phyloP scores from a whole-genome alignment of 2,329 filamentous ascomycete genomes.

The Aspergillus tamarii region DNA sequence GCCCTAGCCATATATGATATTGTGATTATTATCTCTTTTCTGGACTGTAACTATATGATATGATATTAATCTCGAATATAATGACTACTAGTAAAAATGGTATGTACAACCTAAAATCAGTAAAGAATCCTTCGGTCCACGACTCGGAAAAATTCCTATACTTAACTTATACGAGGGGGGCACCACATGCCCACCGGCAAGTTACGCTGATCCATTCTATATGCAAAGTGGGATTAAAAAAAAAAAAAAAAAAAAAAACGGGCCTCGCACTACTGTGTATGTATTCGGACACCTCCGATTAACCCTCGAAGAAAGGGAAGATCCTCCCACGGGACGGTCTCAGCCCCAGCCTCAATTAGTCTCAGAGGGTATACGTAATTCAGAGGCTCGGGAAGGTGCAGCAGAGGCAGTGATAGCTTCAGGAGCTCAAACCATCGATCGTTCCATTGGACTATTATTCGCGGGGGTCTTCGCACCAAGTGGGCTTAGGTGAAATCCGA shows the following conservation, averaged over 20 bases:
- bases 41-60: neutral
- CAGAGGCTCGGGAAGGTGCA: neutral
- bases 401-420: neutral
- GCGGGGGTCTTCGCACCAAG: neutral
- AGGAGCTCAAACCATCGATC: slow-evolving; percentile 3
- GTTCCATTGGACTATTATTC: slow-evolving; percentile 3
- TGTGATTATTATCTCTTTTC: neutral
- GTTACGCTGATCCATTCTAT: neutral
- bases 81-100: neutral
- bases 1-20: neutral
- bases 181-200: neutral
- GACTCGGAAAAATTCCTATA: slow-evolving; percentile 10
- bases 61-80: neutral
- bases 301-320: neutral
- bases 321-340: neutral
- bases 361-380: slow-evolving; percentile 2
- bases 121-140: slow-evolving; percentile 10
- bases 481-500: neutral
- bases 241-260: neutral
- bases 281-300: neutral
- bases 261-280: neutral
- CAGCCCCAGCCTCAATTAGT: neutral
- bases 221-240: neutral
- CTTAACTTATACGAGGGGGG: neutral
- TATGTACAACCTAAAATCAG: slow-evolving; percentile 6